These are phyloP conservation scores for Eucalyptus pauciflora DNA, from an alignment of 345 rosid species.

Conservation along the genomic window DNA sequence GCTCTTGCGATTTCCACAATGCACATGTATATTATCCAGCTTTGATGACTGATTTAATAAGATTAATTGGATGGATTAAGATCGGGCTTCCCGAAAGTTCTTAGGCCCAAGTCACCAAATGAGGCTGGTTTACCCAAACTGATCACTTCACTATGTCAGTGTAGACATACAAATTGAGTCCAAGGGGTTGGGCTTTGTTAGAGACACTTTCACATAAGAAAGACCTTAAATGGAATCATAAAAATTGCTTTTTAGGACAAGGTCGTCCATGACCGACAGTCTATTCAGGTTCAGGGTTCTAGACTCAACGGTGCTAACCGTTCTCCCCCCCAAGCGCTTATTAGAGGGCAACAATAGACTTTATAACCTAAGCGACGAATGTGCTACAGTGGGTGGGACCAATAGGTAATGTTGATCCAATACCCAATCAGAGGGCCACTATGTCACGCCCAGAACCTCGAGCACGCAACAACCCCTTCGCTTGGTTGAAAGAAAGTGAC, in stretches of 20 bases:
- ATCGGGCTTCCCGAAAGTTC: not conserved
- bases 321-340: too few relatives aligned
- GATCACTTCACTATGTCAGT: too few relatives aligned
- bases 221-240: not conserved
- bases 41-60: not conserved
- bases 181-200: not conserved
- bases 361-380: too few relatives aligned
- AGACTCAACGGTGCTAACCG: too few relatives aligned
- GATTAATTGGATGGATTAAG: not conserved
- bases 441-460: too few relatives aligned
- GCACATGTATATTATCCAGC: not conserved
- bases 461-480: too few relatives aligned
- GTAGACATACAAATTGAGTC: not conserved
- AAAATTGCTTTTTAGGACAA: too few relatives aligned
- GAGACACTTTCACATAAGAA: not conserved
- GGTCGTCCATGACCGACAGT: too few relatives aligned
- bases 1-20: not conserved
- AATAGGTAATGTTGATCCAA: not conserved
- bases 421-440: not conserved
- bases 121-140: not conserved
- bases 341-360: too few relatives aligned
- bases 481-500: too few relatives aligned
- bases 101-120: not conserved
- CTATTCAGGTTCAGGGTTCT: too few relatives aligned
- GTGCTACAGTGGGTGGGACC: not conserved